Conservation (phyloP, 2,329 filamentous ascomycete genomes). For the Paramyrothecium sp. region DNA sequence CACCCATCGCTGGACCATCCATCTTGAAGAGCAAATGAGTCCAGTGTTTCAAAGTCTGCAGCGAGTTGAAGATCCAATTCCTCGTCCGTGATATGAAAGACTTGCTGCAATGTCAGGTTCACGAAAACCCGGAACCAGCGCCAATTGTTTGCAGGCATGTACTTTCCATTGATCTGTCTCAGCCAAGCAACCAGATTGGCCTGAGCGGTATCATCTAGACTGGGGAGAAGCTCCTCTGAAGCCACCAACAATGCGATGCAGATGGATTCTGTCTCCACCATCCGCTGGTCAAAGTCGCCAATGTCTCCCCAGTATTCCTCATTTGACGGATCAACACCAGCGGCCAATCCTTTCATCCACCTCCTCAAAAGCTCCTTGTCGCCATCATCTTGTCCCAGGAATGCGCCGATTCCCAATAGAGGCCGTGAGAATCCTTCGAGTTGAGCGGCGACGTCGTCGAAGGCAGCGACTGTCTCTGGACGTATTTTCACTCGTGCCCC, state of each 20-base stretch:
- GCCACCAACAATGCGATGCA: conserved; percentile 44
- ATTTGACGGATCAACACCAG: conserved; percentile 31
- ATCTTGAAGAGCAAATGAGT: conserved; percentile 40
- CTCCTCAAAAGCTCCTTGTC: conserved; percentile 11
- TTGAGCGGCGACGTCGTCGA: conserved; percentile 43
- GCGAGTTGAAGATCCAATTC: conserved; percentile 34
- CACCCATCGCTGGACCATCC: conserved; percentile 48
- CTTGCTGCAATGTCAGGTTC: conserved; percentile 42
- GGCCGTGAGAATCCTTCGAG: conserved; percentile 43
- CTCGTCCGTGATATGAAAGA: conserved; percentile 32
- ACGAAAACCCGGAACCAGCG: conserved; percentile 51
- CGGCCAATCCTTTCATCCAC: conserved; percentile 28
- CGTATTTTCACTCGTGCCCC: conserved; percentile 35
- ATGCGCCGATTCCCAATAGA: conserved; percentile 29
- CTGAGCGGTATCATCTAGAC: conserved; percentile 24
- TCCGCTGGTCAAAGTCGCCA: conserved; percentile 45
- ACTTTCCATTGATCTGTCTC: conserved; percentile 37
- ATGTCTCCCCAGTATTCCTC: conserved; percentile 47
- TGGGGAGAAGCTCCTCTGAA: conserved; percentile 32
- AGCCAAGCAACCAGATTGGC: conserved; percentile 39
- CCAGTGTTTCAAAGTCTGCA: conserved; percentile 39
- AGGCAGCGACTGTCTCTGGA: conserved; percentile 35
- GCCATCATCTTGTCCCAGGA: conserved; percentile 24
- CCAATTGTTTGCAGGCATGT: conserved; percentile 49
- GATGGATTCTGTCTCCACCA: conserved; percentile 54